phyloP scores from a whole-genome alignment of 768 basidiomycete species.

The Goffeauzyma gilvescens region DNA sequence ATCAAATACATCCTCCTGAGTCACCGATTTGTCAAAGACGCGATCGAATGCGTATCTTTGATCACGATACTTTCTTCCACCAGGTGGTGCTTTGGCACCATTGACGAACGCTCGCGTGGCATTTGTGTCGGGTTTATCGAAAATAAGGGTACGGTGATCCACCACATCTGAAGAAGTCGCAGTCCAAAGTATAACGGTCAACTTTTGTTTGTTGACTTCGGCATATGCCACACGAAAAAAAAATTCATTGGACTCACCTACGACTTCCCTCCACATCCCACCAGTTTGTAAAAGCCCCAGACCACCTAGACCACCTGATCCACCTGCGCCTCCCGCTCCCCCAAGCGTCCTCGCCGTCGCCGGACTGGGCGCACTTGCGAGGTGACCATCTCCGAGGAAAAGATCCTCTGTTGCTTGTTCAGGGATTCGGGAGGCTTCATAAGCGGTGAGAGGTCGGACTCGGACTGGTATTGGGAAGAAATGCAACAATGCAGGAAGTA shows the following conservation, averaged over 20 bases:
- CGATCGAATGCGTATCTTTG: conserved; percentile 86
- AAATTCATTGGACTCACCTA: conserved; percentile 20
- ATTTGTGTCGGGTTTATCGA: conserved; percentile 86
- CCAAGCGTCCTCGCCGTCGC: conserved; percentile 4
- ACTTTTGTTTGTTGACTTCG: conserved; percentile 37
- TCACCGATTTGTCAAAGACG: conserved; percentile 63
- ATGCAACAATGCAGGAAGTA: background rate
- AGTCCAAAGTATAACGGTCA: conserved; percentile 36
- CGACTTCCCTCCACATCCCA: conserved; percentile 25
- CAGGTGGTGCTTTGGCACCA: conserved; percentile 53
- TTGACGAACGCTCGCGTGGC: conserved; percentile 60
- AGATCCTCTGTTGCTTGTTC: conserved; percentile 42
- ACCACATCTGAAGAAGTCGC: conserved; percentile 53
- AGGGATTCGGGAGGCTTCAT: conserved; percentile 70
- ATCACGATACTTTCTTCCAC: conserved; percentile 83
- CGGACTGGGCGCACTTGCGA: conserved; percentile 36
- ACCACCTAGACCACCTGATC: background rate
- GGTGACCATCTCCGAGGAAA: conserved; percentile 66
- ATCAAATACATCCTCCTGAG: conserved; percentile 73
- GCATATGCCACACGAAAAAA: background rate
- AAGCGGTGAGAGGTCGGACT: conserved; percentile 66
- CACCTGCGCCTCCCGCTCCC: background rate
- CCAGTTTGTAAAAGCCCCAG: background rate
- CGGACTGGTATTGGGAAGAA: conserved; percentile 44
- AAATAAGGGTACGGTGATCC: conserved; percentile 85